Evolutionary conservation across 2,329 filamentous ascomycete species (phyloP).

Genomic region (Sporothrix mexicana): DNA sequence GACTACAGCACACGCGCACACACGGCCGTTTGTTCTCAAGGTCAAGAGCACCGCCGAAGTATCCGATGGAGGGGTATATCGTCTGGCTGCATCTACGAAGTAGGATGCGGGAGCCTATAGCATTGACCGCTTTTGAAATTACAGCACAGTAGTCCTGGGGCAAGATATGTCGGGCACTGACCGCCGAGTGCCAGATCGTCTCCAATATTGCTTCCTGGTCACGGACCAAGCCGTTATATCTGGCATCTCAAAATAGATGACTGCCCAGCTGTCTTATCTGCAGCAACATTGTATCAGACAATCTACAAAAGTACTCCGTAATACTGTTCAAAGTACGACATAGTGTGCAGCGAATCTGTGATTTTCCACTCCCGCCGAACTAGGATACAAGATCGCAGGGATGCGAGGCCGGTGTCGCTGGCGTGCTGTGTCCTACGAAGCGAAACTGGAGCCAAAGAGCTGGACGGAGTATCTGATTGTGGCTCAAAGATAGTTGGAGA

Average conservation of each 20-base stretch:
- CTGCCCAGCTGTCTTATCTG: not conserved
- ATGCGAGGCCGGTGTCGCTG: conserved; percentile 19
- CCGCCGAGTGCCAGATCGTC: conserved; percentile 11
- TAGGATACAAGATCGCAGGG: conserved; percentile 1
- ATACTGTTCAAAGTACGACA: not conserved
- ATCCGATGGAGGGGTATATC: not conserved
- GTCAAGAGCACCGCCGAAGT: not conserved
- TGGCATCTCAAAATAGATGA: not conserved
- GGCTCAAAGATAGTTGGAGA: not conserved
- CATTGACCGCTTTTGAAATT: not conserved
- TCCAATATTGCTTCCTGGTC: not conserved
- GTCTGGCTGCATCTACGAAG: too few species aligned
- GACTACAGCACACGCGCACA: not conserved
- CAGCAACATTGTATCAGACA: too few species aligned
- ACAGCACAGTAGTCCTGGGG: not conserved
- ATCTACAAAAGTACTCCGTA: too few species aligned
- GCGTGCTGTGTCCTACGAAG: conserved; percentile 8
- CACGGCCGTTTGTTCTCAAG: not conserved
- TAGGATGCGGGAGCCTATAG: too few species aligned
- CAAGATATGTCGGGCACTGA: not conserved
- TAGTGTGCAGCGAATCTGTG: not conserved
- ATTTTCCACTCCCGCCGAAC: conserved; percentile 14
- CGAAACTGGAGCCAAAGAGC: not conserved
- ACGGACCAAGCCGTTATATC: not conserved
- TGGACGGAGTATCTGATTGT: not conserved